A percentile compares a stretch with the other conserved stretches of the same genome.
Evolutionary conservation across 179 eudicot species (phyloP).

Genomic region (Nepenthes alata): DNA sequence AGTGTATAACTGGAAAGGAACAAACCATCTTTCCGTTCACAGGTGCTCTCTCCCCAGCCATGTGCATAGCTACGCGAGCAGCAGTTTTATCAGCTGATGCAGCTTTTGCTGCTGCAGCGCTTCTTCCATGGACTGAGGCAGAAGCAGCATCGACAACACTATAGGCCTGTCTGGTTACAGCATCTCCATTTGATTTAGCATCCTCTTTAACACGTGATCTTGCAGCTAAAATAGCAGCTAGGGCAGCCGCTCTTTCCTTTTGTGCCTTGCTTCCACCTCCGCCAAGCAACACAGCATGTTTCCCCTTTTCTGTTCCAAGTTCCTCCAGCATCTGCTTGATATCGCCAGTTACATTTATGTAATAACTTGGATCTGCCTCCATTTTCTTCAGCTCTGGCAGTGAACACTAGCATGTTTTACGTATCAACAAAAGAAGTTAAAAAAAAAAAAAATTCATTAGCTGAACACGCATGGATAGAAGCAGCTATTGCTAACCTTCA

Average conservation of each 20-base stretch:
- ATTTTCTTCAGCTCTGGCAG: conserved; percentile 52
- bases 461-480: not conserved
- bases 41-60: conserved; percentile 92
- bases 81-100: conserved; percentile 81
- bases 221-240: conserved; percentile 64
- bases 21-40: conserved; percentile 90
- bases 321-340: conserved; percentile 92
- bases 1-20: conserved; percentile 6
- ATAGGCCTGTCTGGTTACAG: conserved; percentile 32
- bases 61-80: conserved; percentile 93
- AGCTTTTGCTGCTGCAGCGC: conserved; percentile 90
- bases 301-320: conserved; percentile 86
- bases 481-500: conserved; percentile 48
- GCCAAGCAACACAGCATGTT: conserved; percentile 76
- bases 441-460: not conserved
- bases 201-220: conserved; percentile 80
- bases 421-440: not conserved
- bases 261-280: conserved; percentile 96
- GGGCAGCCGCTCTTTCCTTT: conserved; percentile 87
- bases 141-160: conserved; percentile 99
- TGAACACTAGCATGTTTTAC: conserved; percentile 7
- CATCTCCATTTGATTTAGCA: conserved; percentile 42
- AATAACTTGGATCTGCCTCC: conserved; percentile 72
- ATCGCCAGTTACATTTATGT: conserved; percentile 82
- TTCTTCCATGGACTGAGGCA: conserved; percentile 97